Conservation (phyloP, 108 stramenopile genomes). For the Discostella stelligeroides region DNA sequence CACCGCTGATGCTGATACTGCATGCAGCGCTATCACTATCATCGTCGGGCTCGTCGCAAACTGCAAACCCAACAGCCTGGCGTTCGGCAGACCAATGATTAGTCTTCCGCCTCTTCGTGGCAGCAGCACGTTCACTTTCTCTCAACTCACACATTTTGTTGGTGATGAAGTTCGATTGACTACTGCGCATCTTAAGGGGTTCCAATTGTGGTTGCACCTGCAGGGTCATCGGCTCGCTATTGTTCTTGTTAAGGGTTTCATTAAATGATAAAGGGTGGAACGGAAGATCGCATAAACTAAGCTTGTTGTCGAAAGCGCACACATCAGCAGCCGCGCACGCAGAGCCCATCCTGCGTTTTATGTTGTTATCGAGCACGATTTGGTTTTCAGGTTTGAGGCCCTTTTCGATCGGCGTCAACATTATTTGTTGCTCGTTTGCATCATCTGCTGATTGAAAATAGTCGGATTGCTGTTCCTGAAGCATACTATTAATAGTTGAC, state of each 20-base stretch:
- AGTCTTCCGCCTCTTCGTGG: conserved; percentile 17
- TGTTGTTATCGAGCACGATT: too few species aligned
- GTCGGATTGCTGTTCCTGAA: too few species aligned
- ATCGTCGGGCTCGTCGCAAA: neutral
- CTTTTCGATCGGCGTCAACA: too few species aligned
- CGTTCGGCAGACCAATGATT: neutral
- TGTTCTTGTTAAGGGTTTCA: too few species aligned
- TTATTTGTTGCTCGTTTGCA: too few species aligned
- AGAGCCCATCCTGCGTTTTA: too few species aligned
- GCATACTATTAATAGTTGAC: too few species aligned
- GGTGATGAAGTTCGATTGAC: conserved; percentile 33
- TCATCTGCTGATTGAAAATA: too few species aligned
- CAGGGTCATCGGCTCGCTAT: neutral
- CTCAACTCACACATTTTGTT: conserved; percentile 31
- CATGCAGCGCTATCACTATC: conserved; percentile 1
- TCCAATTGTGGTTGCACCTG: neutral
- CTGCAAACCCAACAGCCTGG: neutral
- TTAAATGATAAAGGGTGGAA: too few species aligned
- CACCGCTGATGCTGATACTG: neutral
- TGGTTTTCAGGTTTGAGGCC: too few species aligned
- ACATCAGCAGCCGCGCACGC: neutral
- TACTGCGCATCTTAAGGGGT: conserved; percentile 19
- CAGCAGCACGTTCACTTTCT: neutral
- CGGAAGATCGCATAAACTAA: neutral
- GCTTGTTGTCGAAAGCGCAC: neutral